Evolutionary conservation across 768 basidiomycete genomes (phyloP), one percentile per base, ranked within the genome.

Genomic region (Russula sp.): DNA sequence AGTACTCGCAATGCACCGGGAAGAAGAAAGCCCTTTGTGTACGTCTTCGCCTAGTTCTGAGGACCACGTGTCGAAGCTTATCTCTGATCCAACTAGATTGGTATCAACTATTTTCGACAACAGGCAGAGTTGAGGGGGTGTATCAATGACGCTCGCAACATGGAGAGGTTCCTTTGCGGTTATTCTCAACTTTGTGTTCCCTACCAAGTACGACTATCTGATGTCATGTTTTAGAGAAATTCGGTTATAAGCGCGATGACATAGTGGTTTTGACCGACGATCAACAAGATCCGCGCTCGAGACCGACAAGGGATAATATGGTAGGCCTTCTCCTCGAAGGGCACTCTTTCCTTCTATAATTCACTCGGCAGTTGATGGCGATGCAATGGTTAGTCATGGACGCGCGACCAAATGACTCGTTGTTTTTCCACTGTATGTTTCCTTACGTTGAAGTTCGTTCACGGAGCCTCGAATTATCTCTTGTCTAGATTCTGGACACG

Each of bases 401-500:
- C 58, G 84, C 84, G 18, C 75, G 74, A 59, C 81, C 82, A 11
- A 78, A 81, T 67, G 81, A 82, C 67, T 76, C 81, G 1, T 73
- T 81, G 29, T 81, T 81, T 74, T 79, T 82, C 73, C 81, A 81
- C 63, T 81, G 77, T 78, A 52, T 49, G 74, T 60, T 38, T 42
- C 35, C 11, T 20, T 29, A 3, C 22, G 3, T 29, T 13, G n/a
- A 32, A 13, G n/a, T 20, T 59, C 7, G 3, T 29, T 52, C 13
- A 20, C 22, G 29, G 4, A 18, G 20, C 4, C 7, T 34, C 38
- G 25, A 29, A 29, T 3, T 8, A 59, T 10, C 14, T 22, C 25
- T 8, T 58, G 29, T 36, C 5, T 59, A 90, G 88, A 92, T 73
- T 96, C 94, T 1, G 96, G 95, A 0, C 95, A 98, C 68, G 96